Evolutionary conservation across 1,284 basidiomycete genomes (phyloP), one percentile per base, ranked within the genome.

Genomic region (Melampsora larici-populina): DNA sequence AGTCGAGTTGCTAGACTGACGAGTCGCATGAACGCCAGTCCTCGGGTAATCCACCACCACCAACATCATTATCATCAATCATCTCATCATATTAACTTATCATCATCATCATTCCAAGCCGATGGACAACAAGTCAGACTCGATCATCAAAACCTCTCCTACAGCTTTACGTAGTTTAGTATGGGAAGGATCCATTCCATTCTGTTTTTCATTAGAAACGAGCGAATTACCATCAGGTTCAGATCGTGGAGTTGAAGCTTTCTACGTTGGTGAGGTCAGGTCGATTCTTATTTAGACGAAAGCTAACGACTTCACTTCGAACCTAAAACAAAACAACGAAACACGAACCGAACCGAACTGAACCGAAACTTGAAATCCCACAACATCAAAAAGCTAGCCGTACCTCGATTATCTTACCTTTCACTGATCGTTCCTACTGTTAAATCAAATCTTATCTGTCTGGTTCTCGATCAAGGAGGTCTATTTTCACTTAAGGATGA

Each of bases 351-450:
- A n/a, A n/a, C n/a, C n/a, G n/a, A n/a, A n/a, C n/a, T n/a, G n/a
- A n/a, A n/a, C n/a, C n/a, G n/a, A 21, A 26, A 55, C 8, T 26
- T 21, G 18, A 21, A 55, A 21, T 55, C 51, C 24, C 51, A 3
- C 3, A 36, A 55, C 48, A 13, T 55, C 24, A 21, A 55, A 21
- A 55, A 55, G 51, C 24, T 26, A 21, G 48, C 80, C 85, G 94
- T 92, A 3, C 91, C 94, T 31, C 88, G 94, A 70, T 90, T 96
- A 83, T 90, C 89, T 83, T 97, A 97, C 85, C 89, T 97, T 43
- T 92, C 94, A 17, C 87, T 97, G n/a, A 85, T 97, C 62, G 87
- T 97, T 80, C 90, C 92, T 2, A 91, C 94, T 82, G 89, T 97
- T 80, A 88, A 90, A 78, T 88, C 90, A 79, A 93, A 93, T 84